These are phyloP conservation scores for Cystobasidium slooffiae DNA, from an alignment of 1,284 basidiomycete species.

Conservation along the genomic window DNA sequence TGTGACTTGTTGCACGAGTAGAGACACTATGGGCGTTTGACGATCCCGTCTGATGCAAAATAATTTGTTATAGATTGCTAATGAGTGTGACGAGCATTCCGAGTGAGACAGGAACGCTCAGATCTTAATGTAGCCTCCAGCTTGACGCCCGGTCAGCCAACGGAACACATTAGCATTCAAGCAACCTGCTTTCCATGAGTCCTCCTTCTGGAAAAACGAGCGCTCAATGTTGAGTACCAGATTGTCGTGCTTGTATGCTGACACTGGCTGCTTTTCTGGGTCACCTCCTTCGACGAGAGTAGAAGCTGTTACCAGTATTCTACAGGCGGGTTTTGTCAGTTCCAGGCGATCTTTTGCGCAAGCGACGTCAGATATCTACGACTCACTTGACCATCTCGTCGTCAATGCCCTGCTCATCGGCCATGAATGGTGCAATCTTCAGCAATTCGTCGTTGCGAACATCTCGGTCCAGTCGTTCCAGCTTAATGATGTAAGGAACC, in stretches of 20 bases:
- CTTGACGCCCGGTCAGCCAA: neutral
- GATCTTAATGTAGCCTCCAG: neutral
- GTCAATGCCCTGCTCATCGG: neutral
- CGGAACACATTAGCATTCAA: neutral
- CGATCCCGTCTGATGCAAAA: too few relatives aligned
- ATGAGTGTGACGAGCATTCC: neutral
- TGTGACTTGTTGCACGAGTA: too few relatives aligned
- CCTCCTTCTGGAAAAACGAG: slow-evolving; percentile 2
- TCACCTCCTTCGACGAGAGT: neutral
- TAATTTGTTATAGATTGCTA: too few relatives aligned
- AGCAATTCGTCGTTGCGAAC: slow-evolving; percentile 4
- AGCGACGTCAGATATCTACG: neutral
- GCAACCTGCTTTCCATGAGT: neutral
- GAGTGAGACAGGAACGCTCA: neutral
- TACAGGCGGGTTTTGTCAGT: neutral
- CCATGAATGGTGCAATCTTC: slow-evolving; percentile 14
- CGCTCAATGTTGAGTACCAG: neutral
- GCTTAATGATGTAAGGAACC: slow-evolving; percentile 25
- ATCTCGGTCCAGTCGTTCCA: neutral
- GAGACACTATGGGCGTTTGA: too few relatives aligned
- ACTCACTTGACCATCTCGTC: slow-evolving; percentile 9
- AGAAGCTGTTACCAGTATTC: slow-evolving; percentile 13
- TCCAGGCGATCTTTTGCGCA: neutral
- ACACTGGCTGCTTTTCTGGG: slow-evolving; percentile 1
- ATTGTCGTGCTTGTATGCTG: slow-evolving; percentile 4